A percentile compares a stretch with the other conserved stretches of the same genome.
These are phyloP conservation scores for Lepiota venenata DNA, from an alignment of 768 basidiomycete genomes.

Conservation along the genomic window DNA sequence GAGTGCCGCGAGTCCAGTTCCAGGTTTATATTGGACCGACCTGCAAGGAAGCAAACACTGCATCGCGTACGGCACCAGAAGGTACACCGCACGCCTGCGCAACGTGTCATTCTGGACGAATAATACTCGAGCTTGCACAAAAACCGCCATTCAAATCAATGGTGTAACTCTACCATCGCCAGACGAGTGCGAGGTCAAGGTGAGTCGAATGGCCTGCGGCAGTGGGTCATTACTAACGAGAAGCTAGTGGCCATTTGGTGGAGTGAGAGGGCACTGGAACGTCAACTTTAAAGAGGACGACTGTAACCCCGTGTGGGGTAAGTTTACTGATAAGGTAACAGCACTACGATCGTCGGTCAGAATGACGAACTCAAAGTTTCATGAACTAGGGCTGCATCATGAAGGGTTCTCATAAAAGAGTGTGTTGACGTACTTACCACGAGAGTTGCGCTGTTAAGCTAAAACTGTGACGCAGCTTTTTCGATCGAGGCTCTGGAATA, in stretches of 20 bases:
- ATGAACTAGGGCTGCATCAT: conserved; percentile 24
- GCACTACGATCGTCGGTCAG: neutral
- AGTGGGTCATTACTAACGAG: neutral
- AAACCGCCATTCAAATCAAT: conserved; percentile 25
- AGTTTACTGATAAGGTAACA: conserved; percentile 24
- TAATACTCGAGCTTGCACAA: conserved; percentile 23
- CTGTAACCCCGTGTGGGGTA: conserved; percentile 29
- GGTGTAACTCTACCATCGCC: conserved; percentile 21
- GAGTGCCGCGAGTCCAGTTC: neutral
- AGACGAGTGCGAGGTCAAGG: conserved; percentile 25
- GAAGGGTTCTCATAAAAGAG: conserved; percentile 18
- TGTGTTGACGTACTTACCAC: conserved; percentile 17
- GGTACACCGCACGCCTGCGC: conserved; percentile 27
- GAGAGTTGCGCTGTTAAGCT: neutral
- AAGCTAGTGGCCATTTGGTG: conserved; percentile 27
- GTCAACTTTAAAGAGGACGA: conserved; percentile 21
- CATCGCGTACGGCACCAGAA: conserved; percentile 23
- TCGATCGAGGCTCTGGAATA: conserved; percentile 24
- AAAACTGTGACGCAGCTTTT: conserved; percentile 20
- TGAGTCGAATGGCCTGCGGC: conserved; percentile 11
- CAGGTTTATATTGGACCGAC: conserved; percentile 22
- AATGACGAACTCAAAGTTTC: neutral
- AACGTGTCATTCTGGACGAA: conserved; percentile 24
- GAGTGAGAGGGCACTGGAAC: conserved; percentile 27
- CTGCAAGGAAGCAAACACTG: conserved; percentile 22